Percentiles rank a stretch among this genome's conserved stretches.
Evolutionary conservation across 768 basidiomycete genomes (phyloP).

Genomic region (Lepiota venenata): DNA sequence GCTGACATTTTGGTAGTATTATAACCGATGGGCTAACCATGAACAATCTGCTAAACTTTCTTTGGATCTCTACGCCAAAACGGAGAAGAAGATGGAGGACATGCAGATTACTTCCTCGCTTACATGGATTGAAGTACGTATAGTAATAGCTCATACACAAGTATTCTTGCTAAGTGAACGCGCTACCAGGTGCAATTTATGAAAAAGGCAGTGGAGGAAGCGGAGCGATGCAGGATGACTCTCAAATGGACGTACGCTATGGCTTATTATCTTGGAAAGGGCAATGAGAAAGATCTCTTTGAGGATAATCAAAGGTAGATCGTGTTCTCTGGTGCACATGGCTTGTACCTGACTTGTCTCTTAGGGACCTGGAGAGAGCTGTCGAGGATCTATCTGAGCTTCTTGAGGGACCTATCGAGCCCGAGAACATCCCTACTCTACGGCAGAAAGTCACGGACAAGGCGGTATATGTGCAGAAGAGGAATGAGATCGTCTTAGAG

Average conservation of each 20-base stretch:
- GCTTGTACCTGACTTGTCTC: background rate
- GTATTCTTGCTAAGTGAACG: background rate
- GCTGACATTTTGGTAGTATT: constrained; percentile 60
- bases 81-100: constrained; percentile 99
- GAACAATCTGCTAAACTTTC: constrained; percentile 99
- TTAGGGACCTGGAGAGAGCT: constrained; percentile 87
- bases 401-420: constrained; percentile 87
- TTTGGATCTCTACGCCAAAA: constrained; percentile 86
- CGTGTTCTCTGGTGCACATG: background rate
- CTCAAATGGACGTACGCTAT: constrained; percentile 99
- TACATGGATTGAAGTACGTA: constrained; percentile 87
- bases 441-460: constrained; percentile 95
- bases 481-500: constrained; percentile 92
- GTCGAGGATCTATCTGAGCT: constrained; percentile 95
- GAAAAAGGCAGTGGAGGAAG: constrained; percentile 95
- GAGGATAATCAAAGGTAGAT: constrained; percentile 93
- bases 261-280: constrained; percentile 92
- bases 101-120: constrained; percentile 92
- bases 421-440: constrained; percentile 75
- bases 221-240: constrained; percentile 87
- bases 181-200: constrained; percentile 70
- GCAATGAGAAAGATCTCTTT: constrained; percentile 92
- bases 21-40: constrained; percentile 99
- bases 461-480: constrained; percentile 96
- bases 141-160: background rate